Evolutionary conservation across 1,139 yeast species (phyloP), one percentile per base, ranked within the genome.

Genomic region (Geotrichum australiense): DNA sequence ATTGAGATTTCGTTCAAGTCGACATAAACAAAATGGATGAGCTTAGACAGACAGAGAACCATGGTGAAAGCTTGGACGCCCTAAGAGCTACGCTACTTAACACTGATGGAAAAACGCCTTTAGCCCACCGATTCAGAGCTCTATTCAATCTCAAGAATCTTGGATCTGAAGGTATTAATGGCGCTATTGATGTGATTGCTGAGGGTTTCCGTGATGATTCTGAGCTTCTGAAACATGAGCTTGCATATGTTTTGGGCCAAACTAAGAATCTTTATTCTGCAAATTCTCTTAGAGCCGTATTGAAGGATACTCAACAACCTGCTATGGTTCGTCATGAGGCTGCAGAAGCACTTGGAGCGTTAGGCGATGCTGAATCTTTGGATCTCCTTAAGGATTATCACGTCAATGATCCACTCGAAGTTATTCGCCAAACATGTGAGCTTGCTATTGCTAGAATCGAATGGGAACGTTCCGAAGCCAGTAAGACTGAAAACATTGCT

Each of bases 311-410:
- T 21, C 56, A 69, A 38, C 66, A 68, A 46, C 97, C 93, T 66
- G 71, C 84, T 47, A 93, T 93, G 97, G 99, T 93, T 27, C 82
- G 99, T 63, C 99, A 93, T 62, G 99, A 93, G 64, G 98, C 98
- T 16, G 98, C 98, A 10, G 99, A 93, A 65, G 98, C 97, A 24
- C 72, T 93, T 45, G 99, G 98, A 47, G 98, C 98, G 28, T 70
- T 93, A 43, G 96, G 95, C 37, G 94, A 87, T 62, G 65, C 66
- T 38, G 80, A 76, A 4, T 83, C 95, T n/a, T 64, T 91, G 46
- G 74, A 68, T 0, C 63, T 87, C 41, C 73, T 93, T 52, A 66
- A 75, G 50, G 68, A 78, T 39, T 86, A 80, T 63, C 70, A 63
- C 53, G 63, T 68, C 49, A 74, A 80, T 41, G 97, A 91, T 58